Evolutionary conservation across 305 asterid species (phyloP).

Genomic region (Nicotiana rustica): DNA sequence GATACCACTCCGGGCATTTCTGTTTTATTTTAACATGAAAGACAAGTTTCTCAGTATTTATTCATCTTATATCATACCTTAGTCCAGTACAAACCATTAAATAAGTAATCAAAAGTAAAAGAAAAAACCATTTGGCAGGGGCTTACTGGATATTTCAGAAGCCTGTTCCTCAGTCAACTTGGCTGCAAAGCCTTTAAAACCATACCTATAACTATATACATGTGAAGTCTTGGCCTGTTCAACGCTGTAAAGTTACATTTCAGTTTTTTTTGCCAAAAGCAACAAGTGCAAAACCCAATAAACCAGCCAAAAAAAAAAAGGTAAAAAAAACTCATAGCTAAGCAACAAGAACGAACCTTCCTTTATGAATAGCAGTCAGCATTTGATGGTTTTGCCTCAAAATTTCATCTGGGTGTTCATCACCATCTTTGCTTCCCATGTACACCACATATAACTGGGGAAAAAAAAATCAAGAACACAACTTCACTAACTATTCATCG

Average conservation of each 20-base stretch:
- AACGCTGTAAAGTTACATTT: slow-evolving; percentile 54
- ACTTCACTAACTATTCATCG: not conserved
- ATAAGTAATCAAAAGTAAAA: slow-evolving; percentile 6
- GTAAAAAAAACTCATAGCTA: not conserved
- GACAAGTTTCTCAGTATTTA: not conserved
- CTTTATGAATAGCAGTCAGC: slow-evolving; percentile 72
- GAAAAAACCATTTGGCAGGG: slow-evolving; percentile 16
- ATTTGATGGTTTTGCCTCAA: slow-evolving; percentile 74
- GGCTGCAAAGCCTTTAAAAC: slow-evolving; percentile 96
- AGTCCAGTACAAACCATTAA: not conserved
- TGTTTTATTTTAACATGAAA: slow-evolving; percentile 43
- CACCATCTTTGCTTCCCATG: slow-evolving; percentile 81
- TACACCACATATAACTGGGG: slow-evolving; percentile 89
- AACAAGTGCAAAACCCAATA: not conserved
- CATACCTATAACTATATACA: slow-evolving; percentile 84
- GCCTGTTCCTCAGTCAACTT: slow-evolving; percentile 83
- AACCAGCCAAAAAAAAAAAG: not conserved
- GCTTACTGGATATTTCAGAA: slow-evolving; percentile 71
- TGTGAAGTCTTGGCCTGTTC: slow-evolving; percentile 82
- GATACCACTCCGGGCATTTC: slow-evolving; percentile 94
- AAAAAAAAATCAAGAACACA: slow-evolving; percentile 22
- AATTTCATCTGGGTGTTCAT: slow-evolving; percentile 74
- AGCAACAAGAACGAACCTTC: slow-evolving; percentile 57
- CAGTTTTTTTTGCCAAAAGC: slow-evolving; percentile 34
- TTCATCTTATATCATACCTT: not conserved